These are phyloP conservation scores for Botrytis cinerea DNA, from an alignment of 2,329 filamentous ascomycete genomes.

Conservation along the genomic window DNA sequence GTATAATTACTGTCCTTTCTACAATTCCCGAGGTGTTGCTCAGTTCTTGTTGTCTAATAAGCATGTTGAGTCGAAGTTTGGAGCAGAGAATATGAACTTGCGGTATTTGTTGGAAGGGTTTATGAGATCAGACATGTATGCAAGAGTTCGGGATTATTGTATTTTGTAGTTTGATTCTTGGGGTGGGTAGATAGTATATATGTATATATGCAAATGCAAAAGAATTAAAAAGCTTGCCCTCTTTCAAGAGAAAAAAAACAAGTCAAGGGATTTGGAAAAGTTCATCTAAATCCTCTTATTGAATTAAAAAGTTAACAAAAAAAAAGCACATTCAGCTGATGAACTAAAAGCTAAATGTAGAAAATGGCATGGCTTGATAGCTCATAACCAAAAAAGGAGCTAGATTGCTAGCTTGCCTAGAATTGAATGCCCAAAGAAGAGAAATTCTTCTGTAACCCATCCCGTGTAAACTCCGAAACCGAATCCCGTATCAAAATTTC, in stretches of 20 bases:
- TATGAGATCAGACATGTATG: background rate
- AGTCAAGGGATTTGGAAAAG: background rate
- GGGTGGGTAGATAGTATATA: background rate
- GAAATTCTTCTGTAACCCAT: background rate
- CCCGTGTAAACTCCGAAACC: background rate
- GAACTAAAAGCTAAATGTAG: conserved; percentile 1
- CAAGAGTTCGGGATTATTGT: background rate
- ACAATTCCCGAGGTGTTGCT: background rate
- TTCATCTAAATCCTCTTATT: background rate
- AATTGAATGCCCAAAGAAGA: background rate
- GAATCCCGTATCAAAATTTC: background rate
- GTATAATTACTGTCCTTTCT: background rate
- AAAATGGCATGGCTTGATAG: background rate
- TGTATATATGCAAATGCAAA: background rate
- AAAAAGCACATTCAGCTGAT: background rate
- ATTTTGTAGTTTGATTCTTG: background rate
- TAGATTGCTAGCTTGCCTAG: background rate
- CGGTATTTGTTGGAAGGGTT: no score
- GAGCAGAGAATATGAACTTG: no score
- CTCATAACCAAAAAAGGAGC: background rate
- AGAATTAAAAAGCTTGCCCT: background rate
- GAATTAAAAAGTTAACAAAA: background rate
- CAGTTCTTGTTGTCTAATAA: no score
- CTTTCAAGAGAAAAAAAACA: background rate
- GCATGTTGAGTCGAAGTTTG: no score